Evolutionary conservation across 176 grass and related monocot species (phyloP).

Genomic region (Musa beccarii): DNA sequence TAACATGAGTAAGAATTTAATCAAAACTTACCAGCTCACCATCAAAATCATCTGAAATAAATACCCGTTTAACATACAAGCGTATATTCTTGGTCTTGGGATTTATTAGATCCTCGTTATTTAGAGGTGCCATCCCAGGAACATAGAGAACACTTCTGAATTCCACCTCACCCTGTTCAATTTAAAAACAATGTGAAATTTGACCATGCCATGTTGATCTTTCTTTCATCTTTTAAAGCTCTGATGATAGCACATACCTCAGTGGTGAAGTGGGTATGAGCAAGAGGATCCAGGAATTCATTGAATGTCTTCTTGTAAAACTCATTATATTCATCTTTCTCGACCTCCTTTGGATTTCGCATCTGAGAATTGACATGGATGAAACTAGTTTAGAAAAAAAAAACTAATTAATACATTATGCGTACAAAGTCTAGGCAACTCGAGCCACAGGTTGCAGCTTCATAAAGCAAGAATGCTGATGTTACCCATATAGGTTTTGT

Average conservation of each 20-base stretch:
- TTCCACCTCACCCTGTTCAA: constrained; percentile 79
- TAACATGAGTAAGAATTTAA: background rate
- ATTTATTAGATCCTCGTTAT: constrained; percentile 72
- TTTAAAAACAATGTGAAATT: constrained; percentile 17
- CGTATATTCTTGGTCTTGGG: constrained; percentile 92
- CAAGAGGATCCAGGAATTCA: constrained; percentile 81
- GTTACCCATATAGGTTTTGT: constrained; percentile 91
- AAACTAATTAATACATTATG: background rate
- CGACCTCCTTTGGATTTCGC: constrained; percentile 74
- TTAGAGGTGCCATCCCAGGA: constrained; percentile 87
- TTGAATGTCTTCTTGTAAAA: constrained; percentile 97
- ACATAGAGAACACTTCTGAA: constrained; percentile 88
- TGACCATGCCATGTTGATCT: background rate
- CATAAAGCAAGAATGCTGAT: background rate
- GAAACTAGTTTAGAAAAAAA: too few relatives aligned
- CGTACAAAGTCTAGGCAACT: background rate
- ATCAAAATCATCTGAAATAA: constrained; percentile 89
- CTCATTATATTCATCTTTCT: constrained; percentile 75
- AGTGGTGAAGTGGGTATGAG: constrained; percentile 73
- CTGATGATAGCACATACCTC: constrained; percentile 34
- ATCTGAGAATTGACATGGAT: constrained; percentile 40
- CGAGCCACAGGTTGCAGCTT: too few relatives aligned
- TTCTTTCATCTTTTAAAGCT: background rate
- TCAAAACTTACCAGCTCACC: constrained; percentile 59
- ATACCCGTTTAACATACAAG: constrained; percentile 84